A percentile compares a stretch with the other conserved stretches of the same genome.
Evolutionary conservation across 495 filamentous ascomycete genomes (phyloP).

Genomic region (Sordaria brevicollis): DNA sequence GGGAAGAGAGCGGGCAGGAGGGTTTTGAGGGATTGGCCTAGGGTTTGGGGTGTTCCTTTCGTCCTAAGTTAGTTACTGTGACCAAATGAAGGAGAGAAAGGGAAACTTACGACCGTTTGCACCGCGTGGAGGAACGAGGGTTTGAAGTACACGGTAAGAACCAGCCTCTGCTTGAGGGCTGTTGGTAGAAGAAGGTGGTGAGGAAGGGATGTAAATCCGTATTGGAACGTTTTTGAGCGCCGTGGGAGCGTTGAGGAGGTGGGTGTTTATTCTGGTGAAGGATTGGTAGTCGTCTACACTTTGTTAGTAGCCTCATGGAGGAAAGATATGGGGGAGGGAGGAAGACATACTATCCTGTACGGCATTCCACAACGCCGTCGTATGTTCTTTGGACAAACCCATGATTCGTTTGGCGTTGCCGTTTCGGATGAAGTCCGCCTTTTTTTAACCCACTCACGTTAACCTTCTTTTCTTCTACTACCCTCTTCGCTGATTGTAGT

Average conservation of each 20-base stretch:
- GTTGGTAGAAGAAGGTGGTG: constrained; percentile 30
- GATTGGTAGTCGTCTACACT: constrained; percentile 58
- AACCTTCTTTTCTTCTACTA: no score
- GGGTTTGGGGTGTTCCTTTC: constrained; percentile 50
- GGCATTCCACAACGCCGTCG: constrained; percentile 74
- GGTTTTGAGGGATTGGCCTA: constrained; percentile 69
- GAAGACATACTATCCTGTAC: constrained; percentile 60
- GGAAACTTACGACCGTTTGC: constrained; percentile 22
- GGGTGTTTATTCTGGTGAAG: constrained; percentile 65
- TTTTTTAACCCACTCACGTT: no score
- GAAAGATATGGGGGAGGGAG: background rate
- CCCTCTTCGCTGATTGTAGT: no score
- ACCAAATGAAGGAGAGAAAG: background rate
- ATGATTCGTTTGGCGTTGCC: constrained; percentile 89
- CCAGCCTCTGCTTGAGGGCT: constrained; percentile 15
- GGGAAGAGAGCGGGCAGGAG: constrained; percentile 81
- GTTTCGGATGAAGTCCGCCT: constrained; percentile 84
- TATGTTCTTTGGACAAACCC: constrained; percentile 81
- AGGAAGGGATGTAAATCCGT: constrained; percentile 77
- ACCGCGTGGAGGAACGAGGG: constrained; percentile 43
- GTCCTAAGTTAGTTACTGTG: background rate
- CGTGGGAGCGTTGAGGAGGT: constrained; percentile 65
- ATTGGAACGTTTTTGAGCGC: constrained; percentile 75
- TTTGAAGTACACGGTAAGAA: constrained; percentile 61
- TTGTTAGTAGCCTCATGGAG: background rate